Evolutionary conservation across 768 basidiomycete genomes (phyloP).

Genomic region (Sarcodon aspratus): DNA sequence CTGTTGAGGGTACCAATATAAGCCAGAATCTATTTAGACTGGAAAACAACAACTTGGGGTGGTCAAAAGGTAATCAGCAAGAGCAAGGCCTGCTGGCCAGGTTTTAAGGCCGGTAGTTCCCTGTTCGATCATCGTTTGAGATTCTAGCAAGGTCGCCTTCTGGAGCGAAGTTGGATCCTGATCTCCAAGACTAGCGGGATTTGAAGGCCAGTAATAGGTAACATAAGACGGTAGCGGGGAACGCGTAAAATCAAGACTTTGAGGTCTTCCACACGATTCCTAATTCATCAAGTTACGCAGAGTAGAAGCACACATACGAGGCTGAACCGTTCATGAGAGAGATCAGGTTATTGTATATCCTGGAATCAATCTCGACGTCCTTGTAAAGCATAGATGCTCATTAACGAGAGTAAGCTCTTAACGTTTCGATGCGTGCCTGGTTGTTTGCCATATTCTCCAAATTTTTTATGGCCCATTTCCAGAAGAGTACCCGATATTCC

Average conservation of each 20-base stretch:
- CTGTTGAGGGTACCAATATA: slow-evolving; percentile 12
- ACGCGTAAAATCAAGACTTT: slow-evolving; percentile 15
- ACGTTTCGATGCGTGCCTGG: slow-evolving; percentile 31
- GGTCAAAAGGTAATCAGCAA: slow-evolving; percentile 48
- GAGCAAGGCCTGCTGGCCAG: slow-evolving; percentile 61
- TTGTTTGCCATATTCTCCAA: slow-evolving; percentile 34
- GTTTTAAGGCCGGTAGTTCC: slow-evolving; percentile 77
- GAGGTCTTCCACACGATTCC: slow-evolving; percentile 7
- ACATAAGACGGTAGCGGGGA: slow-evolving; percentile 45
- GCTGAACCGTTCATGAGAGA: slow-evolving; percentile 26
- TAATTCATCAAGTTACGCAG: slow-evolving; percentile 1
- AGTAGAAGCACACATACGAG: slow-evolving; percentile 14
- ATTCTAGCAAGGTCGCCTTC: slow-evolving; percentile 57
- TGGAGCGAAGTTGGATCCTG: slow-evolving; percentile 12
- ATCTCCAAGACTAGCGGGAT: slow-evolving; percentile 28
- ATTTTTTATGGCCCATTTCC: slow-evolving; percentile 56
- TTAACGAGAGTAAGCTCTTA: not conserved
- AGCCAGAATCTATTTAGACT: not conserved
- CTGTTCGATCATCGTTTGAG: slow-evolving; percentile 57
- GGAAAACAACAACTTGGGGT: slow-evolving; percentile 34
- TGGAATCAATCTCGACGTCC: slow-evolving; percentile 53
- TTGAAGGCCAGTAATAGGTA: slow-evolving; percentile 31
- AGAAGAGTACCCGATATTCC: slow-evolving; percentile 54
- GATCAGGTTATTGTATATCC: slow-evolving; percentile 54
- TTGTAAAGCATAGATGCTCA: slow-evolving; percentile 13